phyloP scores from a whole-genome alignment of 2,329 filamentous ascomycete genomes.

The Nigrospora sphaerica region DNA sequence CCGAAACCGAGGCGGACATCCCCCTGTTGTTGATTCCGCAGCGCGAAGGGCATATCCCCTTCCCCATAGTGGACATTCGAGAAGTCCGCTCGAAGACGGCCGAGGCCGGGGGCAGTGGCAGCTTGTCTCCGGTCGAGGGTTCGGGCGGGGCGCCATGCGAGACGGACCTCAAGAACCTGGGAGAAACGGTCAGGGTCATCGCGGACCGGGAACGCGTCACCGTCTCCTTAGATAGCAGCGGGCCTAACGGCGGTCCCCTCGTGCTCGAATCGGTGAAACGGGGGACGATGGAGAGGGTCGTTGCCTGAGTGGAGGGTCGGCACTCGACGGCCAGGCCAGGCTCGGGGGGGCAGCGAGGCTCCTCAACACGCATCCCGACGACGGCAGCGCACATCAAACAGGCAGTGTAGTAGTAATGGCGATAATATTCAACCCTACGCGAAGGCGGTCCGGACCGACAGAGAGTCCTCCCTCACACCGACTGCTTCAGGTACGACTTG shows the following conservation, averaged over 20 bases:
- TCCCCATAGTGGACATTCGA: constrained; percentile 73
- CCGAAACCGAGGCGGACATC: constrained; percentile 48
- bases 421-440: no score
- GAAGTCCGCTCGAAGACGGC: constrained; percentile 36
- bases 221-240: constrained; percentile 62
- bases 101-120: constrained; percentile 7
- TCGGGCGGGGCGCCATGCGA: constrained; percentile 52
- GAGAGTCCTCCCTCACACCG: no score
- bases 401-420: no score
- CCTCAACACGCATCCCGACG: no score
- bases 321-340: no score
- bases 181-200: constrained; percentile 69
- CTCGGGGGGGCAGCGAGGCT: no score
- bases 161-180: constrained; percentile 71
- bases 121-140: constrained; percentile 5
- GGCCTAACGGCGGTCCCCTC: constrained; percentile 57
- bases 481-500: neutral
- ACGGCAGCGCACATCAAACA: no score
- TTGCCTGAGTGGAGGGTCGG: neutral
- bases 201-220: constrained; percentile 66
- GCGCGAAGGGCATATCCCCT: constrained; percentile 67
- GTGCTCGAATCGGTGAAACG: constrained; percentile 41
- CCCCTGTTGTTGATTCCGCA: constrained; percentile 74
- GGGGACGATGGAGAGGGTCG: constrained; percentile 3
- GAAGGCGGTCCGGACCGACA: no score